Percentiles rank a stretch among this genome's conserved stretches.
These are phyloP conservation scores for Boechera stricta DNA, from an alignment of 345 rosid genomes.

Conservation along the genomic window DNA sequence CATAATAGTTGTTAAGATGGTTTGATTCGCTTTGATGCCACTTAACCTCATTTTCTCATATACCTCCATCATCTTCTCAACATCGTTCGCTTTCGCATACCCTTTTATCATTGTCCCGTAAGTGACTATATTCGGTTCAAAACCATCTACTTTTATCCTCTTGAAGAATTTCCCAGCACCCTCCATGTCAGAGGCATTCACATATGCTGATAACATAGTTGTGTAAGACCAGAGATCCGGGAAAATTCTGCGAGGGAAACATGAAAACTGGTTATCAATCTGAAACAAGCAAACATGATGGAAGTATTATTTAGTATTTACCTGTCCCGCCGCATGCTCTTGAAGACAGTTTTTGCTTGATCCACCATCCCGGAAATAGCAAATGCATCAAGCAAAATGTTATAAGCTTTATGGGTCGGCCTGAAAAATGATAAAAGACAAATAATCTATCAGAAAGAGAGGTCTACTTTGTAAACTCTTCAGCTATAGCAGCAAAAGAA, in stretches of 20 bases:
- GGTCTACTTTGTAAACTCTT: background rate
- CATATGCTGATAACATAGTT: slow-evolving; percentile 92
- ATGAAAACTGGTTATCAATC: slow-evolving; percentile 3
- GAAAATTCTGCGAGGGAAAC: slow-evolving; percentile 55
- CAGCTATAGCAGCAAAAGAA: background rate
- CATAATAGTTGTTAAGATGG: slow-evolving; percentile 83
- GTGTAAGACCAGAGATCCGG: slow-evolving; percentile 93
- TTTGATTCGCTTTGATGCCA: slow-evolving; percentile 78
- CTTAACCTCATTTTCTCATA: slow-evolving; percentile 68
- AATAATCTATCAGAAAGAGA: background rate
- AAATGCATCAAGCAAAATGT: slow-evolving; percentile 93
- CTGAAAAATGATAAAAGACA: slow-evolving; percentile 49
- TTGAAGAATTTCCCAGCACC: slow-evolving; percentile 89
- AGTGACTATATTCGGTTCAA: slow-evolving; percentile 72
- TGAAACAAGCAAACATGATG: slow-evolving; percentile 12
- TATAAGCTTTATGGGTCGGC: slow-evolving; percentile 90
- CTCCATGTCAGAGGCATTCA: slow-evolving; percentile 89
- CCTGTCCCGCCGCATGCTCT: slow-evolving; percentile 98
- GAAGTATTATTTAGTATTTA: slow-evolving; percentile 39
- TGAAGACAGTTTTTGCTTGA: slow-evolving; percentile 84
- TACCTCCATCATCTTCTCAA: slow-evolving; percentile 75
- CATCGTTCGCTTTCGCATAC: slow-evolving; percentile 69
- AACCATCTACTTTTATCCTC: slow-evolving; percentile 73
- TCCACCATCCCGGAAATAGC: slow-evolving; percentile 97
- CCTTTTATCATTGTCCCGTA: slow-evolving; percentile 90